Evolutionary conservation across 805 yeast species (phyloP), one percentile per base, ranked within the genome.

Genomic region (Candida vartiovaarae): DNA sequence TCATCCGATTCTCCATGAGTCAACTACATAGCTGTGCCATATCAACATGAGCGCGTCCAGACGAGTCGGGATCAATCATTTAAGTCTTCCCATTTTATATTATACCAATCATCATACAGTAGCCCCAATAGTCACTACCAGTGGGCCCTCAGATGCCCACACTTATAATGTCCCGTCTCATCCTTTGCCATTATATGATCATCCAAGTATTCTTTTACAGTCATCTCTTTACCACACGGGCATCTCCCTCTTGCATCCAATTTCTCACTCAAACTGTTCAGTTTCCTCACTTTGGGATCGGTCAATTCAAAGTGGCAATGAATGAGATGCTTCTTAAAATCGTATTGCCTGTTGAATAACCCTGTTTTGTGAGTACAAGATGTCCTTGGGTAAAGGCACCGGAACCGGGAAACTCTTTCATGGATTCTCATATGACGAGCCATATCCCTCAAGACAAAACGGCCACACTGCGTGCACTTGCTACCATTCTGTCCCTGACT

Each of bases 291-390:
- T 4, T 65, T 63, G n/a, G 50, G 51, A 46, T 75, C 66, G 50
- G 76, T 80, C 55, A 78, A 78, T 38, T 57, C 58, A 55, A 80
- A 80, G 50, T 80, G 87, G 42, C 72, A 65, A 54, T 79, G 80
- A 34, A 80, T 61, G 42, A 80, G 60, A 55, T 80, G 87, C 55
- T 80, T 80, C 55, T 80, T 80, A 65, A 67, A 78, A 57, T 80
- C 87, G 58, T 80, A 80, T 5, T 82, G 83, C 38, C 87, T 65
- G 61, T 80, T 80, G 64, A 80, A 80, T 54, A 67, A 74, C 27
- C 84, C 80, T n/a, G 78, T 68, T 53, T 72, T 77, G 55, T 80
- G 85, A 4, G 70, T 61, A 54, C 86, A 80, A 36, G 61, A 61
- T n/a, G 62, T 62, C 39, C 71, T 65, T 8, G 84, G 84, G 52